A percentile compares a stretch with the other conserved stretches of the same genome.
Conservation (phyloP, 192 early-diverging fungal genomes). For the Gamsiella multidivaricata region DNA sequence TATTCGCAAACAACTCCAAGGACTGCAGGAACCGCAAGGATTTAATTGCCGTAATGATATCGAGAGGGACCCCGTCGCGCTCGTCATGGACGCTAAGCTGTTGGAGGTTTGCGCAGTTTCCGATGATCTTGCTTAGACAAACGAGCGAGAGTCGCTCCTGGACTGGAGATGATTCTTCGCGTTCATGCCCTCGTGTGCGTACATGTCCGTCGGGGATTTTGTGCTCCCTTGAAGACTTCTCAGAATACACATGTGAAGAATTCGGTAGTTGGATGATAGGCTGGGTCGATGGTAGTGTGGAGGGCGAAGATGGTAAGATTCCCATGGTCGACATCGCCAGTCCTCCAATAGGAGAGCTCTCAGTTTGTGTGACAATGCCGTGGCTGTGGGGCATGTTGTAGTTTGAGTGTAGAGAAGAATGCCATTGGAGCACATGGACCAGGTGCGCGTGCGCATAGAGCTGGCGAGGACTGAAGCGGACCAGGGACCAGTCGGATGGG, state of each 20-base stretch:
- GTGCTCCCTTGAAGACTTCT: no score
- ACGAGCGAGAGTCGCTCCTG: conserved; percentile 5
- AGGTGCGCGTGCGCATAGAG: conserved; percentile 22
- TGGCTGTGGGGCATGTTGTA: not conserved
- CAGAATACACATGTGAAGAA: no score
- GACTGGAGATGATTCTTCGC: not conserved
- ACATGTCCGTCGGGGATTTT: no score
- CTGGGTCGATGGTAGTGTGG: no score
- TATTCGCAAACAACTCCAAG: conserved; percentile 11
- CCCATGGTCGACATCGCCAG: no score
- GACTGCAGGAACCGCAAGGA: conserved; percentile 1
- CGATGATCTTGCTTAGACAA: conserved; percentile 22
- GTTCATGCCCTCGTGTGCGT: not conserved
- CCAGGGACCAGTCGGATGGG: conserved; percentile 8
- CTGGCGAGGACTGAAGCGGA: conserved; percentile 10
- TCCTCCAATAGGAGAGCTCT: not conserved
- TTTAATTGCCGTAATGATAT: conserved; percentile 5
- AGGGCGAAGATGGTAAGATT: no score
- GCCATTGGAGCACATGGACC: conserved; percentile 20
- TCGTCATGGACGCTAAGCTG: conserved; percentile 5
- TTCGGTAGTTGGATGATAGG: no score
- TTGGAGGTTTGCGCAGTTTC: conserved; percentile 22
- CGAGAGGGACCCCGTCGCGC: conserved; percentile 4
- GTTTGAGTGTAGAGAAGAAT: no score
- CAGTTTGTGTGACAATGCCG: not conserved